phyloP scores from a whole-genome alignment of 2,329 filamentous ascomycete genomes.

The Fusarium praegraminearum region DNA sequence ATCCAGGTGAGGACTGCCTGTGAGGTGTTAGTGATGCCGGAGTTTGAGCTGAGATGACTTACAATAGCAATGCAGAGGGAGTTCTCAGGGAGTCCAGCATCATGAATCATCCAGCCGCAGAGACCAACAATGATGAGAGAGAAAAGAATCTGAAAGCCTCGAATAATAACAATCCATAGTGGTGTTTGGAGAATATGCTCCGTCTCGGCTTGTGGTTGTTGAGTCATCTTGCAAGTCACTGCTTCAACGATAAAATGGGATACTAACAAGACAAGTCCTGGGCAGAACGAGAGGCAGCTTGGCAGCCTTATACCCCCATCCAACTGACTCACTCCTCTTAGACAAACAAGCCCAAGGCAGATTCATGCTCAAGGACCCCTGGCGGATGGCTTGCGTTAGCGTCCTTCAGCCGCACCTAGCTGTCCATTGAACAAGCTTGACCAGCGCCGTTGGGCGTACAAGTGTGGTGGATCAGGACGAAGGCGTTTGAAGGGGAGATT shows the following conservation, averaged over 20 bases:
- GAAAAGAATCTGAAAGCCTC: constrained; percentile 57
- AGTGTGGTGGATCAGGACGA: constrained; percentile 22
- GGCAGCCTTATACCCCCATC: constrained; percentile 8
- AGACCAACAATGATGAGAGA: constrained; percentile 59
- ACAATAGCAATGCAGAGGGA: constrained; percentile 41
- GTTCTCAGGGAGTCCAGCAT: constrained; percentile 39
- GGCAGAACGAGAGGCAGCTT: background rate
- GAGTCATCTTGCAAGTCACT: constrained; percentile 32
- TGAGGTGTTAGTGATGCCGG: constrained; percentile 6
- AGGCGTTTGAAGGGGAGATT: constrained; percentile 6
- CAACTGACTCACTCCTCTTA: background rate
- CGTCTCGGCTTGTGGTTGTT: constrained; percentile 24
- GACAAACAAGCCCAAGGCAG: constrained; percentile 42
- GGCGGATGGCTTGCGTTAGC: constrained; percentile 41
- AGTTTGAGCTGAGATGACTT: background rate
- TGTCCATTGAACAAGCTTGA: constrained; percentile 24
- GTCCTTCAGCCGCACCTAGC: constrained; percentile 43
- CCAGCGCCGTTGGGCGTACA: constrained; percentile 26
- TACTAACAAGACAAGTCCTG: background rate
- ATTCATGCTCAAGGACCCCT: constrained; percentile 30
- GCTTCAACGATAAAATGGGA: background rate
- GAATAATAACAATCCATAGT: constrained; percentile 57
- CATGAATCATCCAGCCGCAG: constrained; percentile 55
- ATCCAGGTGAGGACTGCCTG: constrained; percentile 62
- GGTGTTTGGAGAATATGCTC: constrained; percentile 57